These are phyloP conservation scores for Tulasnella sp. DNA, from an alignment of 768 basidiomycete genomes.

Conservation along the genomic window DNA sequence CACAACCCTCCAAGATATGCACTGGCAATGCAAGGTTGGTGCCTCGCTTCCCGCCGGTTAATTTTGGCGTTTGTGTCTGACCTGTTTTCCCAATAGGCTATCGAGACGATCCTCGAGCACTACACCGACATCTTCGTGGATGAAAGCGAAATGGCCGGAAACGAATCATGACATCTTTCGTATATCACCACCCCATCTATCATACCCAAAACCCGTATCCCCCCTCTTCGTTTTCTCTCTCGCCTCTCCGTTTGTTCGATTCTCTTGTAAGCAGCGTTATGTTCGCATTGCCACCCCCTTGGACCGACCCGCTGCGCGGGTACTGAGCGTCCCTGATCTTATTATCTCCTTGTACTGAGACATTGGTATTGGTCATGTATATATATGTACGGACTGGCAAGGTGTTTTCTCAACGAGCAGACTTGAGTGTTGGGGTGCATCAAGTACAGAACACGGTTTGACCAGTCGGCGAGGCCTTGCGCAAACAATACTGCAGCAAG, in stretches of 20 bases:
- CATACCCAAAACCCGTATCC: background rate
- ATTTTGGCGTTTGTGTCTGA: constrained; percentile 28
- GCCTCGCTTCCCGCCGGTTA: constrained; percentile 33
- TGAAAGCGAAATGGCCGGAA: constrained; percentile 40
- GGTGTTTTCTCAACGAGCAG: background rate
- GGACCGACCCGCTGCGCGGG: background rate
- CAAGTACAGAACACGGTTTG: too few species aligned
- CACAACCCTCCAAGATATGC: constrained; percentile 42
- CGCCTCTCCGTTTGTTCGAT: background rate
- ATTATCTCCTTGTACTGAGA: background rate
- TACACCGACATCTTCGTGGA: constrained; percentile 97
- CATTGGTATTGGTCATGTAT: background rate
- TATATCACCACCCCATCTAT: background rate
- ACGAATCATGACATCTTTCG: background rate
- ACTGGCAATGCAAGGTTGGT: constrained; percentile 43
- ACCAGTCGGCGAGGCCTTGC: too few species aligned
- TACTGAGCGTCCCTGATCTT: background rate
- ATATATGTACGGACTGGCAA: background rate
- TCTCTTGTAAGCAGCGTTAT: background rate
- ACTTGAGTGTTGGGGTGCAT: too few species aligned
- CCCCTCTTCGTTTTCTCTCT: background rate
- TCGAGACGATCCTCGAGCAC: constrained; percentile 92
- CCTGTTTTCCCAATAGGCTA: constrained; percentile 52
- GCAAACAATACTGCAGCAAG: too few species aligned
- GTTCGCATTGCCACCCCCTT: background rate